Evolutionary conservation across 352 stramenopile genomes (phyloP).

Genomic region (Pythium brassicae): DNA sequence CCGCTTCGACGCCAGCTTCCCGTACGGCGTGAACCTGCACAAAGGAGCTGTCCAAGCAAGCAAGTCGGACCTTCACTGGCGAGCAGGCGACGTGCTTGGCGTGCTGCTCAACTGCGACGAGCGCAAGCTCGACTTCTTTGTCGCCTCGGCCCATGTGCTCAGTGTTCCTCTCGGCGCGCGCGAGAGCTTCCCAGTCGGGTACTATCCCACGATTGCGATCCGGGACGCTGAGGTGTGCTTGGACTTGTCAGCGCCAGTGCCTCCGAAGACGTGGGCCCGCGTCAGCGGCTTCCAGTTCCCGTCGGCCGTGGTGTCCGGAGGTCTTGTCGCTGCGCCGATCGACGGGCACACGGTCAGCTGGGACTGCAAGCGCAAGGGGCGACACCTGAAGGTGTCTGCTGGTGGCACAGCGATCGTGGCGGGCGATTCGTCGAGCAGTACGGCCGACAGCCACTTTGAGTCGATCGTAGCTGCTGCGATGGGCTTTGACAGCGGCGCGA

Average conservation of each 20-base stretch:
- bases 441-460: conserved; percentile 37
- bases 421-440: conserved; percentile 40
- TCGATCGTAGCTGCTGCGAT: conserved; percentile 54
- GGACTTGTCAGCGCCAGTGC: conserved; percentile 51
- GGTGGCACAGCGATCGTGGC: conserved; percentile 54
- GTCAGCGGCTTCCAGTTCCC: conserved; percentile 51
- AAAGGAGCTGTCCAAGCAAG: conserved; percentile 20
- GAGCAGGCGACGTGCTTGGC: conserved; percentile 31
- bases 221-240: conserved; percentile 56
- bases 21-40: conserved; percentile 32
- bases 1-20: conserved; percentile 7
- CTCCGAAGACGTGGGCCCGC: conserved; percentile 55
- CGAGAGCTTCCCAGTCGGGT: conserved; percentile 18
- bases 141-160: conserved; percentile 27
- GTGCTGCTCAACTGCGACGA: conserved; percentile 65
- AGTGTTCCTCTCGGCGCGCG: conserved; percentile 21
- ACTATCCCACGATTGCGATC: conserved; percentile 59
- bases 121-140: conserved; percentile 62
- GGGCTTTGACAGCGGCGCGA: conserved; percentile 37
- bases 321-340: conserved; percentile 50
- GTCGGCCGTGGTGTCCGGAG: conserved; percentile 56
- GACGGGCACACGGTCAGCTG: conserved; percentile 59
- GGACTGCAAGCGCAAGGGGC: conserved; percentile 53
- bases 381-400: conserved; percentile 36
- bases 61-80: conserved; percentile 26